Evolutionary conservation across 805 yeast genomes (phyloP), one percentile per base, ranked within the genome.

Genomic region (Candida vartiovaarae): DNA sequence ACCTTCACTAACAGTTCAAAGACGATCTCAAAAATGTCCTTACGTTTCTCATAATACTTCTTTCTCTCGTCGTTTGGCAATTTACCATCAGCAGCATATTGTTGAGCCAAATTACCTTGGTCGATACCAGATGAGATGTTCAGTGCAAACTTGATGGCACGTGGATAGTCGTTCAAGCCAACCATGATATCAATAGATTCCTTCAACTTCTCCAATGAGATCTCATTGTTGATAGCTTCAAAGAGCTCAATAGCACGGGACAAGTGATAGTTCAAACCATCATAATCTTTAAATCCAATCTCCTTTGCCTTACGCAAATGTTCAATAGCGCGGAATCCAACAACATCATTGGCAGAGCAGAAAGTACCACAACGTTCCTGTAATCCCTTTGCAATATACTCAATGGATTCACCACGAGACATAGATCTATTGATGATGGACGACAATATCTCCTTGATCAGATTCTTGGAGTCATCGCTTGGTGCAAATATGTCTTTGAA

Each of bases 331-430:
- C 91, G 84, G 71, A 90, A 93, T 10, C 93, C 86, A 47, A 89
- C 74, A 27, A 93, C 96, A 63, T 93, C 99, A 52, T 84, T 87
- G 11, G 95, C 79, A 0, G 97, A 87, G 58, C 98, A 93, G 64
- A 89, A 93, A 0, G 95, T 80, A 1, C 95, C 95, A 69, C 99
- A 93, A 47, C 91, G 81, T 43, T 87, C 95, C 63, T 93, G 96
- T 41, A 93, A 68, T 2, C 90, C 80, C 32, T 82, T 80, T 1
- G 97, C 95, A 41, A 91, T 86, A 45, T 83, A 71, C 59, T 91
- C 98, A 37, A 93, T 91, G 1, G 95, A 84, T 4, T 87, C 91
- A n/a, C 99, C 98, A 51, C 85, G 79, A 33, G 86, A 73, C 45
- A 93, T 89, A 52, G 85, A 87, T 60, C 84, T 84, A 64, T 90